Evolutionary conservation across 2,329 filamentous ascomycete species (phyloP).

Genomic region (Colletotrichum neosansevieriae): DNA sequence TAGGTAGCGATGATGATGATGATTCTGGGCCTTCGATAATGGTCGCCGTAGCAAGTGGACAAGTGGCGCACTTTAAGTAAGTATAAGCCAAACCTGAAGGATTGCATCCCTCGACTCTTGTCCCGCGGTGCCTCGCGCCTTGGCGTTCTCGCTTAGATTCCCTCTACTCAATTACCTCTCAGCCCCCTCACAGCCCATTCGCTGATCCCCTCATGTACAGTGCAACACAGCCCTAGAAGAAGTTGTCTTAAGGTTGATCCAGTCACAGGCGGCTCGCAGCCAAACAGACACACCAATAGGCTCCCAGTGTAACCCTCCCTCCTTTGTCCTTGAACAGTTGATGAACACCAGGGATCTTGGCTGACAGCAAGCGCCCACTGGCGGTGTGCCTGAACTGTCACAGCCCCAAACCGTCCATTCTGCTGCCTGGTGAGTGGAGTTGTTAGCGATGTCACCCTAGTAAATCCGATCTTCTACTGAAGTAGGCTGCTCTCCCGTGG

Average conservation of each 20-base stretch:
- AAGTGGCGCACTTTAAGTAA: slow-evolving; percentile 9
- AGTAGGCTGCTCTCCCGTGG: too few relatives aligned
- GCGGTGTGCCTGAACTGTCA: slow-evolving; percentile 1
- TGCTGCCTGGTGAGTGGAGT: too few relatives aligned
- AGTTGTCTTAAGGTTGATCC: background rate
- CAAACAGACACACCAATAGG: background rate
- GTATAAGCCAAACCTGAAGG: background rate
- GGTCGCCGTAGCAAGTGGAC: too few relatives aligned
- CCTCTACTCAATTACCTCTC: background rate
- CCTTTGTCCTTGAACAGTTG: background rate
- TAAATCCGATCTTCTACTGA: too few relatives aligned
- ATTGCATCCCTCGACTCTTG: slow-evolving; percentile 6
- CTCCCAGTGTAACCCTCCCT: slow-evolving; percentile 3
- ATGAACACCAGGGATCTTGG: slow-evolving; percentile 5
- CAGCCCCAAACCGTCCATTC: background rate
- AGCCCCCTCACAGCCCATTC: slow-evolving; percentile 21
- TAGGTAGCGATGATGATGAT: too few relatives aligned
- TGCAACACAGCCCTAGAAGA: slow-evolving; percentile 22
- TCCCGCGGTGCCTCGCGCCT: background rate
- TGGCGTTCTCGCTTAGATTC: background rate
- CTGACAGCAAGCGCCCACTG: slow-evolving; percentile 20
- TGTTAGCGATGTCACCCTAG: too few relatives aligned
- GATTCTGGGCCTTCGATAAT: too few relatives aligned
- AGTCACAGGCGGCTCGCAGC: background rate
- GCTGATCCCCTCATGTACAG: background rate